Conservation (phyloP, 2,329 filamentous ascomycete species). For the Ophiostoma quercus region DNA sequence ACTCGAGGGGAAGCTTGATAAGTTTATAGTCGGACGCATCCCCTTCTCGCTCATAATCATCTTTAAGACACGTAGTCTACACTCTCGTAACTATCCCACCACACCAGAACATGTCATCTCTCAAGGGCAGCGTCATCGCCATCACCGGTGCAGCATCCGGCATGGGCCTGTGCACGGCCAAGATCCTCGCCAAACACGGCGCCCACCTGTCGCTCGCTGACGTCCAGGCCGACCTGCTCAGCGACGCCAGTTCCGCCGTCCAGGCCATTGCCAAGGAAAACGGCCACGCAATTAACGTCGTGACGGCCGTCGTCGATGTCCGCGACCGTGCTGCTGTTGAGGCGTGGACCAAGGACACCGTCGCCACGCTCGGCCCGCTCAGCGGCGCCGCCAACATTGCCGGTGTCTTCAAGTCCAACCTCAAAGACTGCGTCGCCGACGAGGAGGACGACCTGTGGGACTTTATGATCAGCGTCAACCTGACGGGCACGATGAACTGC, state of each 20-base stretch:
- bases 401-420: conserved; percentile 43
- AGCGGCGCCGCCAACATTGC: conserved; percentile 54
- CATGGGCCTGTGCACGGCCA: conserved; percentile 44
- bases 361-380: conserved; percentile 48
- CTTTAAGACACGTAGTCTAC: neutral
- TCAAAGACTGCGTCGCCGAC: conserved; percentile 38
- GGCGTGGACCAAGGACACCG: conserved; percentile 43
- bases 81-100: neutral
- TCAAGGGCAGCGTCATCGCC: conserved; percentile 22
- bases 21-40: neutral
- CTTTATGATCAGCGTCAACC: conserved; percentile 44
- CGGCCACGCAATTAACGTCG: neutral
- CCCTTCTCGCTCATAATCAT: neutral
- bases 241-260: conserved; percentile 35
- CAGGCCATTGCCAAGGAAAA: neutral
- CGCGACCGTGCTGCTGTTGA: neutral
- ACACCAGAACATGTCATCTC: conserved; percentile 12
- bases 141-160: conserved; percentile 36
- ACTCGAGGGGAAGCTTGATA: neutral
- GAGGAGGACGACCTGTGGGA: conserved; percentile 47
- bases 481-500: conserved; percentile 50
- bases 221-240: conserved; percentile 39
- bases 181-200: conserved; percentile 39
- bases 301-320: neutral
- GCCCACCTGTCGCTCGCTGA: conserved; percentile 44